These are phyloP conservation scores for Lactarius pseudohatsudake DNA, from an alignment of 768 basidiomycete species.

Conservation along the genomic window DNA sequence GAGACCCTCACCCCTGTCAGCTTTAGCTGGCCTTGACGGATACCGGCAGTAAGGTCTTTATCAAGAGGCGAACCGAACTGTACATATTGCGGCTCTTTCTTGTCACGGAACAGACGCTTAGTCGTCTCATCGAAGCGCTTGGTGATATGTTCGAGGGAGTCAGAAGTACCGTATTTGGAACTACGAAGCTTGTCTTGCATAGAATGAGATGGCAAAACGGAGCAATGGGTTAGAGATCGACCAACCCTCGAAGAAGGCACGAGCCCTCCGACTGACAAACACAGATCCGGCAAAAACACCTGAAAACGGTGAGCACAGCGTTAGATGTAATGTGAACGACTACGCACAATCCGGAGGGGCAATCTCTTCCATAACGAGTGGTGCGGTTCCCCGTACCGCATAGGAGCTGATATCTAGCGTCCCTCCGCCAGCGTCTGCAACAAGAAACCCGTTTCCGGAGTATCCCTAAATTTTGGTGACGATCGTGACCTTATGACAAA, in stretches of 20 bases:
- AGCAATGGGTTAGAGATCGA: conserved; percentile 10
- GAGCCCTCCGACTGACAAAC: conserved; percentile 73
- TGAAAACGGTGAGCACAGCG: conserved; percentile 31
- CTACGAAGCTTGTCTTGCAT: conserved; percentile 65
- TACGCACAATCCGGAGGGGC: conserved; percentile 76
- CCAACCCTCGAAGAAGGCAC: conserved; percentile 69
- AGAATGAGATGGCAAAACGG: conserved; percentile 8
- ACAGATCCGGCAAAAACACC: conserved; percentile 82
- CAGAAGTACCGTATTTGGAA: conserved; percentile 70
- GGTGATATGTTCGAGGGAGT: conserved; percentile 76
- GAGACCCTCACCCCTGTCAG: conserved; percentile 56
- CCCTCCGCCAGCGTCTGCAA: conserved; percentile 80
- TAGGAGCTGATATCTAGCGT: conserved; percentile 82
- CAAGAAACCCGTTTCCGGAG: conserved; percentile 73
- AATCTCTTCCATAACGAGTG: conserved; percentile 78
- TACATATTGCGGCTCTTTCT: conserved; percentile 66
- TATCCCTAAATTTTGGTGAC: conserved; percentile 49
- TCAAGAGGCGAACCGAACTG: conserved; percentile 77
- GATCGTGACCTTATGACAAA: conserved; percentile 3
- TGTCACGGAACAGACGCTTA: conserved; percentile 73
- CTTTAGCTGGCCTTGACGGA: conserved; percentile 70
- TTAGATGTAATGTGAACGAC: background rate
- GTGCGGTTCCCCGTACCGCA: conserved; percentile 64
- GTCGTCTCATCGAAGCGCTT: conserved; percentile 82
- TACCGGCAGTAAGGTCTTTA: conserved; percentile 67